Conservation (phyloP, 768 basidiomycete species). For the Pleurotus ostreatus region DNA sequence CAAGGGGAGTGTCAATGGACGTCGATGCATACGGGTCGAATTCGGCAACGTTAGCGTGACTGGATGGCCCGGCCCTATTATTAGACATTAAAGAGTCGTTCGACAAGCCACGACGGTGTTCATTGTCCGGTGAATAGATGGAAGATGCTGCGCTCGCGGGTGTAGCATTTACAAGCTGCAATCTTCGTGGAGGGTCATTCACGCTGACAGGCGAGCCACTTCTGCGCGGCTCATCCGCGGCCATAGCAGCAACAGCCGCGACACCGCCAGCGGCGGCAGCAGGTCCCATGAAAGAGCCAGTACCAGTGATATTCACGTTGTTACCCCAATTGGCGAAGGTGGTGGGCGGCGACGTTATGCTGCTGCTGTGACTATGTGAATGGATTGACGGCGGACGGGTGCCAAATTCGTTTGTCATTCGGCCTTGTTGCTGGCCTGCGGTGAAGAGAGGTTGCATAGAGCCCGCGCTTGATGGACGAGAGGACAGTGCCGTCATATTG, state of each 20-base stretch:
- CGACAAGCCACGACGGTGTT: constrained; percentile 2
- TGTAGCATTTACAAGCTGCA: constrained; percentile 38
- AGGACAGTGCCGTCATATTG: constrained; percentile 21
- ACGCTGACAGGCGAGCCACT: constrained; percentile 39
- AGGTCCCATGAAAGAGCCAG: constrained; percentile 11
- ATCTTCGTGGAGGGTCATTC: constrained; percentile 28
- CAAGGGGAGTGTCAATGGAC: constrained; percentile 5
- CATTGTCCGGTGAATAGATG: not conserved
- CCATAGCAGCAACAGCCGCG: constrained; percentile 11
- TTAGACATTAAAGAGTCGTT: not conserved
- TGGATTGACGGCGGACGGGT: constrained; percentile 12
- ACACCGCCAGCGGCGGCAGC: constrained; percentile 15
- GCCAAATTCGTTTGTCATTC: constrained; percentile 12
- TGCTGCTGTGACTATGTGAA: constrained; percentile 16
- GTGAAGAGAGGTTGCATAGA: constrained; percentile 33
- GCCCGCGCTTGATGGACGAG: constrained; percentile 41
- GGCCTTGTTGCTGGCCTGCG: constrained; percentile 13
- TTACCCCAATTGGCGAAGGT: constrained; percentile 9
- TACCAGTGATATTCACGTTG: constrained; percentile 11
- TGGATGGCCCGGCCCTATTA: not conserved
- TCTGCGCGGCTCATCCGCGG: constrained; percentile 18
- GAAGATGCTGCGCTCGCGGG: constrained; percentile 25
- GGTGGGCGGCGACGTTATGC: constrained; percentile 14
- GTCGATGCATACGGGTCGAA: constrained; percentile 3
- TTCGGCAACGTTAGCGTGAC: not conserved